Evolutionary conservation across 2,329 filamentous ascomycete genomes (phyloP).

Genomic region (Penicillium sp.): DNA sequence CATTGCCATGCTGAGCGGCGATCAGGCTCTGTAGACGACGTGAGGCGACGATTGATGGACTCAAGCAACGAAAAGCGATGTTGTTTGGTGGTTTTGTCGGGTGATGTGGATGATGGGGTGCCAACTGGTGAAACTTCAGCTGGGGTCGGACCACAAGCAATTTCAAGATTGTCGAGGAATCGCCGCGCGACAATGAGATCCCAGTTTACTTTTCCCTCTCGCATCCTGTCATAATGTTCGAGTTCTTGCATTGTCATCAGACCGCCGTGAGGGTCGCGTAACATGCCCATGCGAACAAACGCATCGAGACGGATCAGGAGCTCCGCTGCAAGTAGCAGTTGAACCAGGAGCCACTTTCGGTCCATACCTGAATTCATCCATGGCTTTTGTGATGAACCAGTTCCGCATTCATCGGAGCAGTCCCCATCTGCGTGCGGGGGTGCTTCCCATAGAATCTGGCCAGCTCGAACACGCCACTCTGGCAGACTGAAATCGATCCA

Average conservation of each 20-base stretch:
- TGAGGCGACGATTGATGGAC: constrained; percentile 21
- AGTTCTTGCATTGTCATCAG: constrained; percentile 47
- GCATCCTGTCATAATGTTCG: constrained; percentile 47
- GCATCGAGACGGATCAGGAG: constrained; percentile 57
- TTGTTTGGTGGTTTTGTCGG: constrained; percentile 12
- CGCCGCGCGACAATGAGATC: constrained; percentile 55
- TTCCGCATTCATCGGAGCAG: constrained; percentile 11
- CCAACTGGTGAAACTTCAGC: not conserved
- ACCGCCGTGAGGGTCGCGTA: constrained; percentile 41
- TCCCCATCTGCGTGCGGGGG: constrained; percentile 39
- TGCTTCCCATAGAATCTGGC: constrained; percentile 48
- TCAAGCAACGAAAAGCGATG: constrained; percentile 27
- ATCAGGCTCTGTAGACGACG: constrained; percentile 10
- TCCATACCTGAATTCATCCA: constrained; percentile 38
- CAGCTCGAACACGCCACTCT: constrained; percentile 48
- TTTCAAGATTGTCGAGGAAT: constrained; percentile 54
- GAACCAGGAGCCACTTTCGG: constrained; percentile 56
- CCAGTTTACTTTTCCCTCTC: constrained; percentile 57
- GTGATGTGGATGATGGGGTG: not conserved
- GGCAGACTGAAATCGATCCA: constrained; percentile 52
- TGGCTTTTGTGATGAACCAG: constrained; percentile 15
- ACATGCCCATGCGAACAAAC: constrained; percentile 42
- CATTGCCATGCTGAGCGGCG: constrained; percentile 35
- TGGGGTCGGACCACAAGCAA: constrained; percentile 27
- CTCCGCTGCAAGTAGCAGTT: constrained; percentile 57